Evolutionary conservation across 78 protist species (phyloP).

Genomic region (Emiliania huxleyi): DNA sequence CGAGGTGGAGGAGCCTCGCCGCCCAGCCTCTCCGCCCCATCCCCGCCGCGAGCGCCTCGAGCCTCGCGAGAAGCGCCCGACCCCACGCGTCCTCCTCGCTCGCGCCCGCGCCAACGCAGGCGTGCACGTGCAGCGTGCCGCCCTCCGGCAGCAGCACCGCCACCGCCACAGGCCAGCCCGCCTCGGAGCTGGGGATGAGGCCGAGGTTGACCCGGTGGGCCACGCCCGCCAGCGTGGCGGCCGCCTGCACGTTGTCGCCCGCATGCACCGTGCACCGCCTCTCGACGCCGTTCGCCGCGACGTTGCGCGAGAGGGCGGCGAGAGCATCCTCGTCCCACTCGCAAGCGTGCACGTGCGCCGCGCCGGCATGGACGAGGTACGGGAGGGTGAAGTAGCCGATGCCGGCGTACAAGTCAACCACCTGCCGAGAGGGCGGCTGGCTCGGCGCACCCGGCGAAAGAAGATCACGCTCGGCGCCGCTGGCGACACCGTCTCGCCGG

Average conservation of each 20-base stretch:
- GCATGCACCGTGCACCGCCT: background rate
- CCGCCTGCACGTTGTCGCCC: background rate
- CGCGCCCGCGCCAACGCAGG: background rate
- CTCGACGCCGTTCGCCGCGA: background rate
- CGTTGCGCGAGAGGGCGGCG: background rate
- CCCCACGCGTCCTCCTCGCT: background rate
- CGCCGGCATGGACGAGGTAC: background rate
- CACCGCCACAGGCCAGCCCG: background rate
- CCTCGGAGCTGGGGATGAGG: background rate
- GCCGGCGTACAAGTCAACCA: constrained; percentile 56
- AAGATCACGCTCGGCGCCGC: too few relatives aligned
- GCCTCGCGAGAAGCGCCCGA: too few relatives aligned
- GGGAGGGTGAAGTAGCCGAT: constrained; percentile 57
- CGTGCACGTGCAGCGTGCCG: constrained; percentile 15
- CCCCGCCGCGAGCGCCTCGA: background rate
- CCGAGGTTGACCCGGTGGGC: background rate
- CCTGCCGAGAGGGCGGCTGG: too few relatives aligned
- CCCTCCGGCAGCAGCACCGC: background rate
- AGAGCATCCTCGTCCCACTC: constrained; percentile 25
- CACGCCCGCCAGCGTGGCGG: background rate
- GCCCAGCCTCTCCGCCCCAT: background rate
- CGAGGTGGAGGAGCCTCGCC: background rate
- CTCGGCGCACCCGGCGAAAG: too few relatives aligned
- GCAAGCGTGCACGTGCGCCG: constrained; percentile 25
- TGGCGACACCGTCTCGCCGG: background rate